Evolutionary conservation across 139 green algal species (phyloP), one percentile per base, ranked within the genome.

Genomic region (Picochlorum sp.): DNA sequence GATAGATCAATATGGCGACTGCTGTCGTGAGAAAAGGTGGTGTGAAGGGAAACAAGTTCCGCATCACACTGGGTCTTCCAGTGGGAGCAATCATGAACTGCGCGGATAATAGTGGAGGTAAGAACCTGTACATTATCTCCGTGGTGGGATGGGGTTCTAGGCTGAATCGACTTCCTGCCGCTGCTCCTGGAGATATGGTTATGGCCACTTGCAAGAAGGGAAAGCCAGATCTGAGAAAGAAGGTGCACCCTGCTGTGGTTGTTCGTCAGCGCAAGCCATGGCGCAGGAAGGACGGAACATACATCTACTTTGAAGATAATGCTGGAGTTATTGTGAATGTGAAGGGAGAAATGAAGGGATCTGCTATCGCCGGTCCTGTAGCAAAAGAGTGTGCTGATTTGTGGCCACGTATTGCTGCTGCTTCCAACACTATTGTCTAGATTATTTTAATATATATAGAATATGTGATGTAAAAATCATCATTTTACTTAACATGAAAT

Each of bases 291-390:
- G 91, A 99, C 61, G 93, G 93, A 59, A 78, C 81, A 32, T 96
- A 88, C 80, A 97, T 99, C 62, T 99, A 99, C 84, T 99, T 99
- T 74, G 93, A 98, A 77, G 93, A 99, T 83, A 99, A 99, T 67
- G 93, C 93, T 5, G 93, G 93, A 33, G 92, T 98, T 29, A 99
- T 99, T 64, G 91, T 98, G 50, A 99, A 99, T 80, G 84, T 89
- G 61, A 99, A 99, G 84, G 93, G 93, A 56, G 93, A 99, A 69
- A 96, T 99, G 89, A 99, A 99, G 82, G 92, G 93, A 16, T 99
- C 93, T 24, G 93, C 93, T 50, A 98, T 99, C 76, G 96, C 91
- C 25, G 93, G 93, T 32, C 93, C 93, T 32, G 89, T 99, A 33
- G 91, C 86, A 44, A 99, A 99, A 90, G 93, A 99, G 81, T 99